A percentile compares a stretch with the other conserved stretches of the same genome.
Conservation (phyloP, 1,284 basidiomycete genomes). For the Rhodotorula sp. region DNA sequence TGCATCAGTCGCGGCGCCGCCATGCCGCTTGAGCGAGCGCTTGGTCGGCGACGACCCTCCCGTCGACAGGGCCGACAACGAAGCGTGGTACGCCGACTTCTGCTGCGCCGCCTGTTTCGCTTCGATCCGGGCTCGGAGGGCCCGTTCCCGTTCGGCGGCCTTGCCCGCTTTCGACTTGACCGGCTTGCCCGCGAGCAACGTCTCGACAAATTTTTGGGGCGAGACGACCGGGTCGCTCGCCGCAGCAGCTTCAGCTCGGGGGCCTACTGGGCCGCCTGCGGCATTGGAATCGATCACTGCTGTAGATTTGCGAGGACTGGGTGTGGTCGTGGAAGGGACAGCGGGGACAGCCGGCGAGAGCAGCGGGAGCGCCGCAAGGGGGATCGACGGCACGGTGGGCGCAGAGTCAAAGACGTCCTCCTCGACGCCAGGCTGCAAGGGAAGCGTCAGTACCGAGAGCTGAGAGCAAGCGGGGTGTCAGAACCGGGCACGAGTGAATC, state of each 20-base stretch:
- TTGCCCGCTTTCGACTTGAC: constrained; percentile 8
- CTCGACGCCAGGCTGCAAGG: neutral
- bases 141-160: constrained; percentile 20
- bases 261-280: neutral
- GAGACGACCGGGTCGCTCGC: constrained; percentile 9
- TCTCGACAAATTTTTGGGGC: constrained; percentile 25
- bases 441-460: neutral
- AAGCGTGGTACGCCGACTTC: constrained; percentile 30
- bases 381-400: constrained; percentile 7
- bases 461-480: neutral
- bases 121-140: constrained; percentile 27
- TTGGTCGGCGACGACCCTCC: constrained; percentile 27
- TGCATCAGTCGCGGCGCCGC: neutral
- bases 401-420: constrained; percentile 8
- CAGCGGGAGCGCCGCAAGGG: constrained; percentile 27
- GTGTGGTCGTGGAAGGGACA: constrained; percentile 27
- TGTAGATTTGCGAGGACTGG: constrained; percentile 21
- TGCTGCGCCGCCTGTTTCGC: constrained; percentile 30
- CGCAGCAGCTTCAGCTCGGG: neutral
- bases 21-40: constrained; percentile 29
- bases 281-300: neutral
- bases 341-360: constrained; percentile 26
- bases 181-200: constrained; percentile 24
- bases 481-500: too few relatives aligned
- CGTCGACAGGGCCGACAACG: constrained; percentile 23